Evolutionary conservation across 345 rosid species (phyloP).

Genomic region (Hevea brasiliensis): DNA sequence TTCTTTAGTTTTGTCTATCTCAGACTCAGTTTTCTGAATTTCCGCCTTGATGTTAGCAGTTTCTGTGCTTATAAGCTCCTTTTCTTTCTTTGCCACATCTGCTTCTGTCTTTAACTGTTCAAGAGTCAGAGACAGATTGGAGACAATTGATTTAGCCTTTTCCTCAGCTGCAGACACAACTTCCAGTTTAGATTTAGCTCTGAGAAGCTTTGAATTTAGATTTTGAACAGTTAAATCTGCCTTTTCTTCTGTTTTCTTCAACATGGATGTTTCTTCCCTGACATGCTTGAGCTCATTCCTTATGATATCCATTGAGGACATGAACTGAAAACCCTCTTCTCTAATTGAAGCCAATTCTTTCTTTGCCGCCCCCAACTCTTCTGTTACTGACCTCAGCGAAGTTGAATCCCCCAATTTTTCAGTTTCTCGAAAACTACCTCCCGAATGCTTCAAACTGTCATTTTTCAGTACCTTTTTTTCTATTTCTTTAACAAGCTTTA

Average conservation of each 20-base stretch:
- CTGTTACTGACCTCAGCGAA: conserved; percentile 40
- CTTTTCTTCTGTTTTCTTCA: conserved; percentile 48
- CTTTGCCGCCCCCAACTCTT: conserved; percentile 64
- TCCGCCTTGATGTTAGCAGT: conserved; percentile 44
- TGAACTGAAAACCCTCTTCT: conserved; percentile 59
- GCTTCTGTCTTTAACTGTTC: conserved; percentile 59
- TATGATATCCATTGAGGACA: conserved; percentile 61
- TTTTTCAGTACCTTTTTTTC: conserved; percentile 39
- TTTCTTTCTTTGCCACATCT: conserved; percentile 61
- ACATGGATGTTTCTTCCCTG: conserved; percentile 45
- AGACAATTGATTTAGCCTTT: conserved; percentile 49
- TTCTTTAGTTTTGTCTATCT: conserved; percentile 53
- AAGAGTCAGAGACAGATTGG: conserved; percentile 52
- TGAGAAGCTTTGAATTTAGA: conserved; percentile 70
- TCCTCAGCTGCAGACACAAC: conserved; percentile 49
- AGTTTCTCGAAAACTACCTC: conserved; percentile 12
- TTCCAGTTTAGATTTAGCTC: conserved; percentile 63
- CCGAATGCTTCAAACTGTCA: conserved; percentile 32
- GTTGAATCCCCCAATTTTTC: conserved; percentile 29
- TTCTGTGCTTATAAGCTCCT: conserved; percentile 47
- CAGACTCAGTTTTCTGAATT: conserved; percentile 47
- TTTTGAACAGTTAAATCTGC: conserved; percentile 47
- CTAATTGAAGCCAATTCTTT: conserved; percentile 51
- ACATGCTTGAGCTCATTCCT: conserved; percentile 58
- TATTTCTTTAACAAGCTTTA: conserved; percentile 48